These are phyloP conservation scores for Zoysia matrella DNA, from an alignment of 202 grass and related monocot species.

Conservation along the genomic window DNA sequence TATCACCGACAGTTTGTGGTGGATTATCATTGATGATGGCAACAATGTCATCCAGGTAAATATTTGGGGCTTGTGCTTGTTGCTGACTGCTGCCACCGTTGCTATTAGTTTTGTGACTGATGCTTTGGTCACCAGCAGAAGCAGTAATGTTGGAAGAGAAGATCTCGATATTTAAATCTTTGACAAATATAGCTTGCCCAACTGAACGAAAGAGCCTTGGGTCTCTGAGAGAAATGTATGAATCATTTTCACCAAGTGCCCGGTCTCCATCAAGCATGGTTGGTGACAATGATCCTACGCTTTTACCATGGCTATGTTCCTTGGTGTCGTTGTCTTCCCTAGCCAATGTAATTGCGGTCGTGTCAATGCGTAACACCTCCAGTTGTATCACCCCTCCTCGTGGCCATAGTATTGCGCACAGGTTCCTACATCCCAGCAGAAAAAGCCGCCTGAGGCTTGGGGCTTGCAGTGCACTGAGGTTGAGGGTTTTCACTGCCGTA, in stretches of 20 bases:
- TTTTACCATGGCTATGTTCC: no score
- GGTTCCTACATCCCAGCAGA: neutral
- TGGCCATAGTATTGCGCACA: neutral
- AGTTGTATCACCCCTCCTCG: no score
- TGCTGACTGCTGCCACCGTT: neutral
- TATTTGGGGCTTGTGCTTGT: no score
- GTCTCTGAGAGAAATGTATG: neutral
- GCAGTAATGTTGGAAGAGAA: neutral
- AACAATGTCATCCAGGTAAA: no score
- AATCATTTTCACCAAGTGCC: neutral
- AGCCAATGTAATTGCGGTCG: no score
- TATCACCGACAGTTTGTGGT: no score
- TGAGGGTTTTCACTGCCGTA: neutral
- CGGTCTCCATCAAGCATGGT: no score
- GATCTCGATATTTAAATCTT: neutral
- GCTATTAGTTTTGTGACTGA: neutral
- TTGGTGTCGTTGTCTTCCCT: no score
- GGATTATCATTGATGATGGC: no score
- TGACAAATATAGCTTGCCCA: accelerated
- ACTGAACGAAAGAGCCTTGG: neutral
- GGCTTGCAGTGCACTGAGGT: neutral
- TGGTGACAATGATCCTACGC: neutral
- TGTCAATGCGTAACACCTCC: neutral
- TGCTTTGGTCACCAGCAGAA: neutral
- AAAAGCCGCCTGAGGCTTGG: neutral